phyloP scores from a whole-genome alignment of 208 protist species.

The Phytomonas serpens region DNA sequence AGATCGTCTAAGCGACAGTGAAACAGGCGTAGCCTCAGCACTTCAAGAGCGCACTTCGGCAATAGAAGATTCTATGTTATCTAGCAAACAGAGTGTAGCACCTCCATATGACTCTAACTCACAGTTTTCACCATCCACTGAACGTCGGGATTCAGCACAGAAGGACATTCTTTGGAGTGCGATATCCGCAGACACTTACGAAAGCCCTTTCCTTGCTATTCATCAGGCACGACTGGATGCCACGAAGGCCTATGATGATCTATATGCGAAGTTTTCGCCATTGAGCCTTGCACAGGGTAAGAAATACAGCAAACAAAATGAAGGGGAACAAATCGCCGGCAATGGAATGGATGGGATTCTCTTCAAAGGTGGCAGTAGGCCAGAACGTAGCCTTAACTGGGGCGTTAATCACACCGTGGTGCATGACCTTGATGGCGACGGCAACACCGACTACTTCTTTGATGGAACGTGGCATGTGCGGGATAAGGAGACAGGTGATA shows the following conservation, averaged over 20 bases:
- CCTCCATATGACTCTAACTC: constrained; percentile 2
- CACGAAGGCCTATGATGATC: constrained; percentile 43
- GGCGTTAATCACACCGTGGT: constrained; percentile 35
- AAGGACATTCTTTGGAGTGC: constrained; percentile 48
- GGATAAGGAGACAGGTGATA: constrained; percentile 69
- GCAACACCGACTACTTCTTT: constrained; percentile 64
- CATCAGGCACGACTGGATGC: constrained; percentile 84
- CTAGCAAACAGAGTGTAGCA: neutral
- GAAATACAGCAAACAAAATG: constrained; percentile 51
- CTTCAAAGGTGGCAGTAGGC: constrained; percentile 26
- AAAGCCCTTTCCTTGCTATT: constrained; percentile 65
- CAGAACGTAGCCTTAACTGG: constrained; percentile 31
- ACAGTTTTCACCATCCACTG: neutral
- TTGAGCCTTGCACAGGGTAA: constrained; percentile 53
- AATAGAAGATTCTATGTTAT: neutral
- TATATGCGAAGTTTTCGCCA: constrained; percentile 45
- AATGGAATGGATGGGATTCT: constrained; percentile 65
- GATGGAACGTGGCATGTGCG: constrained; percentile 59
- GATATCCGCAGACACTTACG: constrained; percentile 61
- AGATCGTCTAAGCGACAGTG: constrained; percentile 19
- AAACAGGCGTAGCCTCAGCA: neutral
- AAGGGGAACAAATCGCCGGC: constrained; percentile 60
- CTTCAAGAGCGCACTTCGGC: neutral
- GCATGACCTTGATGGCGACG: constrained; percentile 72
- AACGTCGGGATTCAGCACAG: neutral